Conservation (phyloP, 108 stramenopile genomes). For the Pseudonitzschia multiseries region DNA sequence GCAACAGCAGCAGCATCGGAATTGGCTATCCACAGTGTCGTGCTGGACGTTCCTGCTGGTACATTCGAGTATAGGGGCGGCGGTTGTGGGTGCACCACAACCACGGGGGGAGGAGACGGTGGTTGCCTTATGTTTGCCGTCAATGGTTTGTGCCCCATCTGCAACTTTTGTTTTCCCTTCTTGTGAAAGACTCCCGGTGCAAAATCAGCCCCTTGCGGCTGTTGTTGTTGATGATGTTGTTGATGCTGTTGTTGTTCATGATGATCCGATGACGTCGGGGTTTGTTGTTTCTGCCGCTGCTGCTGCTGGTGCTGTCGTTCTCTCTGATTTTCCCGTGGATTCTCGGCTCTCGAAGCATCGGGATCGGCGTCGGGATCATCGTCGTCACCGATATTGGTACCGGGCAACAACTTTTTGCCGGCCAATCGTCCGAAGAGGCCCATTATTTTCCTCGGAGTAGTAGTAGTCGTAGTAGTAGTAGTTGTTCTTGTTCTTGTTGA, state of each 20-base stretch:
- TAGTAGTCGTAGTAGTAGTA: too few species aligned
- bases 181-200: constrained; percentile 29
- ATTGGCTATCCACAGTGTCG: constrained; percentile 19
- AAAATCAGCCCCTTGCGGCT: not conserved
- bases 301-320: not conserved
- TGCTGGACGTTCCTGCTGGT: constrained; percentile 20
- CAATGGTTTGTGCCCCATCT: constrained; percentile 26
- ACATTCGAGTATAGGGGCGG: not conserved
- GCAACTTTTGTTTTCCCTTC: constrained; percentile 16
- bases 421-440: too few species aligned
- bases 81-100: not conserved
- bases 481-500: too few species aligned
- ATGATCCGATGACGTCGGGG: not conserved
- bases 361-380: not conserved
- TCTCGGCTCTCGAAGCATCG: not conserved
- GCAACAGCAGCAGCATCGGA: constrained; percentile 14
- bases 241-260: too few species aligned
- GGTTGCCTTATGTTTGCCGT: not conserved
- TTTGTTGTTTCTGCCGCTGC: not conserved
- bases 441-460: too few species aligned
- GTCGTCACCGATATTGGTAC: not conserved
- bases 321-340: not conserved
- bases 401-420: not conserved
- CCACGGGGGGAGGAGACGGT: not conserved
- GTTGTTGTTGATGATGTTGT: not conserved